Evolutionary conservation across 2,329 filamentous ascomycete species (phyloP).

Genomic region (Epichloe coenophiala): DNA sequence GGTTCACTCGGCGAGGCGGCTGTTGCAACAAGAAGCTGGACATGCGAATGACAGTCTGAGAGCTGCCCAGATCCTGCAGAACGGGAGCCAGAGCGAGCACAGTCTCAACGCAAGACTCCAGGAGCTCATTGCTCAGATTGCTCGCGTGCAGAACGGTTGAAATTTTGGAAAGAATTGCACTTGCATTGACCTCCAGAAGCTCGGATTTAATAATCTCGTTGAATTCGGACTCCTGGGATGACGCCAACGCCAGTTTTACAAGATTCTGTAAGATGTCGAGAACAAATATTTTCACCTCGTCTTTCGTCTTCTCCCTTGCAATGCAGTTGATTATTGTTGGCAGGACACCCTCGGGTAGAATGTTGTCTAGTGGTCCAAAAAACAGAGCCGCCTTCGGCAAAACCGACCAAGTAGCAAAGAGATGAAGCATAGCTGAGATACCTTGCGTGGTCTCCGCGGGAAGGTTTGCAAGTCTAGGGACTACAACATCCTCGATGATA

Average conservation of each 20-base stretch:
- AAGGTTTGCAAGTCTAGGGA: slow-evolving; percentile 64
- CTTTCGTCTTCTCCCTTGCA: slow-evolving; percentile 59
- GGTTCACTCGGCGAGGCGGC: slow-evolving; percentile 69
- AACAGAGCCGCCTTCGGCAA: slow-evolving; percentile 54
- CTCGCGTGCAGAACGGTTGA: slow-evolving; percentile 50
- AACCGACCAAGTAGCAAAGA: slow-evolving; percentile 71
- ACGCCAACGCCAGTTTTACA: slow-evolving; percentile 43
- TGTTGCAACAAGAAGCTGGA: slow-evolving; percentile 72
- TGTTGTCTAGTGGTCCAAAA: slow-evolving; percentile 30
- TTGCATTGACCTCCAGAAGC: slow-evolving; percentile 42
- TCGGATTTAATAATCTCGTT: slow-evolving; percentile 42
- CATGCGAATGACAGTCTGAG: slow-evolving; percentile 66
- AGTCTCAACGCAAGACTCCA: slow-evolving; percentile 66
- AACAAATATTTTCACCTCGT: slow-evolving; percentile 74
- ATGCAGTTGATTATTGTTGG: slow-evolving; percentile 61
- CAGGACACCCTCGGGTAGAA: slow-evolving; percentile 48
- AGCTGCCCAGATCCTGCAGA: slow-evolving; percentile 53
- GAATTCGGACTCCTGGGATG: slow-evolving; percentile 40
- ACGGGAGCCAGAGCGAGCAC: slow-evolving; percentile 64
- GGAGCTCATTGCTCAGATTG: slow-evolving; percentile 54
- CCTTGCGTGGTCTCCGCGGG: slow-evolving; percentile 79
- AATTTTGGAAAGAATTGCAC: slow-evolving; percentile 52
- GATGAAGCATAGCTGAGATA: slow-evolving; percentile 65
- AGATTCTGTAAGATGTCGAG: slow-evolving; percentile 62
- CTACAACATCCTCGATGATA: slow-evolving; percentile 64